Conservation (phyloP, 768 basidiomycete species). For the Trametes cingulata region DNA sequence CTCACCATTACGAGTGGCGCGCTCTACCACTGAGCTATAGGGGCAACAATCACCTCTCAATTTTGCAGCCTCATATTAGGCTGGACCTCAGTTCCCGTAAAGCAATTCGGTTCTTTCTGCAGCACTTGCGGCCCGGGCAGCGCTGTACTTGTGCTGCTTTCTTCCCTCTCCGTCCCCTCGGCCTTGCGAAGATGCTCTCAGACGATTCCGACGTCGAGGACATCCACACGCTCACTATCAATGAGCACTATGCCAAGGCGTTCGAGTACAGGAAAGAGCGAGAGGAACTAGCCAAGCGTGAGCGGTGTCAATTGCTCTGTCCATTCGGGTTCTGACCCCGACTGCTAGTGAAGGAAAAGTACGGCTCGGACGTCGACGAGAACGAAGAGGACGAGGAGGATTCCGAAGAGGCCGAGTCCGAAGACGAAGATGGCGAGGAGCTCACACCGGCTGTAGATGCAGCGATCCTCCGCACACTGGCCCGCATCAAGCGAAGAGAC, state of each 20-base stretch:
- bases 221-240: constrained; percentile 59
- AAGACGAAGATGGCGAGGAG: constrained; percentile 95
- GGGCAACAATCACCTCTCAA: not conserved
- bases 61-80: no score
- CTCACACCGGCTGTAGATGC: constrained; percentile 92
- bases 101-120: no score
- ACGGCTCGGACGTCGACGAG: constrained; percentile 71
- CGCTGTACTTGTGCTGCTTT: no score
- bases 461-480: constrained; percentile 89
- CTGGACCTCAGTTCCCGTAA: no score
- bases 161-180: not conserved
- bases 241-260: constrained; percentile 78
- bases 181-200: constrained; percentile 22
- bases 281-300: constrained; percentile 80
- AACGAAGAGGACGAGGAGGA: constrained; percentile 55
- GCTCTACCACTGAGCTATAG: constrained; percentile 15
- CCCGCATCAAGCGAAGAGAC: constrained; percentile 78
- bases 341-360: constrained; percentile 80
- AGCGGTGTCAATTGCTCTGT: constrained; percentile 29
- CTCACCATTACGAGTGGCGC: constrained; percentile 16
- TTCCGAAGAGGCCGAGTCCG: constrained; percentile 77
- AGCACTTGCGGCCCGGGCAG: not conserved
- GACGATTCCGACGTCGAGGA: constrained; percentile 42
- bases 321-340: not conserved
- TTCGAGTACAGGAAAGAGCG: constrained; percentile 82